A percentile compares a stretch with the other conserved stretches of the same genome.
These are phyloP conservation scores for Chrysanthemum lavandulifolium DNA, from an alignment of 129 eudicot species.

Conservation along the genomic window DNA sequence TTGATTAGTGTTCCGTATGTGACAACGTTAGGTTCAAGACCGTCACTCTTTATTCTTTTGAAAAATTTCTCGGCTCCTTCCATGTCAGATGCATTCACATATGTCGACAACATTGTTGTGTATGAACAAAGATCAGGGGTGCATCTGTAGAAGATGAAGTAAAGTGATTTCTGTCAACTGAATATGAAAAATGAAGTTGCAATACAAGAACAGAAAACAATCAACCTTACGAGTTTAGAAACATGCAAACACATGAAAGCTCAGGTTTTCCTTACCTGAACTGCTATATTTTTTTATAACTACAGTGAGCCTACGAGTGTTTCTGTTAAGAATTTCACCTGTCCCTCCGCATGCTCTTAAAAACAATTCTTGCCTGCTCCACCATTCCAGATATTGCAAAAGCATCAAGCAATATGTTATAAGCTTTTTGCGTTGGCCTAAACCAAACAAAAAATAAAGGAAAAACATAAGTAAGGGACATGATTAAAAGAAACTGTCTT, in stretches of 20 bases:
- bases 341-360: conserved; percentile 98
- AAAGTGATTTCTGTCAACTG: not conserved
- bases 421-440: conserved; percentile 94
- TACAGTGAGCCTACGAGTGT: not conserved
- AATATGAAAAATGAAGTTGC: not conserved
- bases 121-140: conserved; percentile 91
- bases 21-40: conserved; percentile 67
- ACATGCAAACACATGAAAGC: not conserved
- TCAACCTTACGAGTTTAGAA: not conserved
- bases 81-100: conserved; percentile 92
- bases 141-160: conserved; percentile 44
- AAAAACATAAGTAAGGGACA: conserved; percentile 1
- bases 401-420: conserved; percentile 97
- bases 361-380: conserved; percentile 75
- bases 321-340: conserved; percentile 39
- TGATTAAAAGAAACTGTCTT: not conserved
- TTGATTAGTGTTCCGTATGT: conserved; percentile 82
- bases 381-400: conserved; percentile 99
- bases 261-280: not conserved
- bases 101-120: conserved; percentile 85
- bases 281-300: not conserved
- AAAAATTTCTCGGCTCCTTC: conserved; percentile 92
- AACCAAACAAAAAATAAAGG: not conserved
- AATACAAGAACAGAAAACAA: not conserved
- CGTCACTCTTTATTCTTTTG: conserved; percentile 70